Evolutionary conservation across 306 rosid species (phyloP), one percentile per base, ranked within the genome.

Genomic region (Pueraria montana): DNA sequence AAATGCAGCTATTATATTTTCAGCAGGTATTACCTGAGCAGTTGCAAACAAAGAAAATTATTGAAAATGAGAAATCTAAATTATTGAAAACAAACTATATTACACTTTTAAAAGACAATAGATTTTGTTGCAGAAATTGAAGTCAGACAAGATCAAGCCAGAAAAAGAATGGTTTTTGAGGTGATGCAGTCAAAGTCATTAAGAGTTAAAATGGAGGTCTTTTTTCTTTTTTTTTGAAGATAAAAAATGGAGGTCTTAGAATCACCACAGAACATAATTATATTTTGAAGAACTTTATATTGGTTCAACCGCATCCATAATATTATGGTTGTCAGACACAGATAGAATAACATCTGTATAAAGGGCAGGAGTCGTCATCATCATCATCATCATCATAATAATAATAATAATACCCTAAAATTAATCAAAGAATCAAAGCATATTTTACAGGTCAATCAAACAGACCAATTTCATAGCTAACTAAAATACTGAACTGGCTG

Each of bases 1-100:
- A 84, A 93, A 95, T 38, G 91, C 92, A 43, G 97, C 99, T 80
- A 92, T 89, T 81, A 93, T 92, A 86, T 95, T 93, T 88, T 95
- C 99, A 5, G 97, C 99, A 23, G 99, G 92, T 76, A 95, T 95
- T 38, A 92, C 88, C 99, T 93, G 78, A 23, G 59, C 20, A 85
- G 76, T 45, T 62, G 80, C 20, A 75, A 62, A 81, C 56, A 55
- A 36, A 24, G 42, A 68, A 76, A 79, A 59, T 23, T 70, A 49
- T 50, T 32, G 66, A 83, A 50, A 11, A 74, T 53, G 45, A 27
- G 38, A 80, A 50, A 71, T 45, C n/a, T 8, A 50, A 42, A 23
- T 23, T 42, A 81, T 30, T 62, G 21, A 27, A 45, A 48, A 49
- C 24, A 58, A 61, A 52, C 43, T 13, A 72, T 24, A 56, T 72